Evolutionary conservation across 352 stramenopile species (phyloP).

Genomic region (Pythium scleroteichum): DNA sequence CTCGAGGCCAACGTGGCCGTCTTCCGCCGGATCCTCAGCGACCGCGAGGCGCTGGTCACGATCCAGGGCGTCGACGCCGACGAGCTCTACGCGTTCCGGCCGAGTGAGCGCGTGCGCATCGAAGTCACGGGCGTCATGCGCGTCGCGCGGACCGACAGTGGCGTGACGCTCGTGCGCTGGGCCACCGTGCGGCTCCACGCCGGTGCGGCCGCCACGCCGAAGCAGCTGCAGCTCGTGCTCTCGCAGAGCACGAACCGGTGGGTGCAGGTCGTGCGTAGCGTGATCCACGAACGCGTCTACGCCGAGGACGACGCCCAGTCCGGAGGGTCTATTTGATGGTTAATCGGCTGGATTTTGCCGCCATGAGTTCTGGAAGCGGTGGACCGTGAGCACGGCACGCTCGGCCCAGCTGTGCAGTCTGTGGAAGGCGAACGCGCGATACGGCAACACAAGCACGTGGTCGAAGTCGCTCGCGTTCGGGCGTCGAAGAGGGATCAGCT

Average conservation of each 20-base stretch:
- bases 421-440: slow-evolving; percentile 17
- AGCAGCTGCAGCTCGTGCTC: neutral
- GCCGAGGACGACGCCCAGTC: neutral
- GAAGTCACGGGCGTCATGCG: neutral
- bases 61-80: neutral
- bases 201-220: neutral
- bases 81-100: slow-evolving; percentile 1
- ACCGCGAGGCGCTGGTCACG: neutral
- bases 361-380: slow-evolving; percentile 19
- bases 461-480: neutral
- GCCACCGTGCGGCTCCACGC: slow-evolving; percentile 1
- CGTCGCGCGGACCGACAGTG: neutral
- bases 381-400: slow-evolving; percentile 5
- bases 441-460: slow-evolving; percentile 16
- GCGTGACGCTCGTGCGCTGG: neutral
- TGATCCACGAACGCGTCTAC: slow-evolving; percentile 4
- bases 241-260: neutral
- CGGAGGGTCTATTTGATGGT: too few species aligned
- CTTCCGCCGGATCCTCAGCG: neutral
- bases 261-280: neutral
- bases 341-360: slow-evolving; percentile 2
- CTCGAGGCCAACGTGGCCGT: neutral
- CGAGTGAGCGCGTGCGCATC: neutral
- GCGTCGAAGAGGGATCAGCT: slow-evolving; percentile 7
- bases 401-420: neutral